Percentiles rank a stretch among this genome's conserved stretches.
These are phyloP conservation scores for Wickerhamiella cacticola DNA, from an alignment of 805 yeast species.

Conservation along the genomic window DNA sequence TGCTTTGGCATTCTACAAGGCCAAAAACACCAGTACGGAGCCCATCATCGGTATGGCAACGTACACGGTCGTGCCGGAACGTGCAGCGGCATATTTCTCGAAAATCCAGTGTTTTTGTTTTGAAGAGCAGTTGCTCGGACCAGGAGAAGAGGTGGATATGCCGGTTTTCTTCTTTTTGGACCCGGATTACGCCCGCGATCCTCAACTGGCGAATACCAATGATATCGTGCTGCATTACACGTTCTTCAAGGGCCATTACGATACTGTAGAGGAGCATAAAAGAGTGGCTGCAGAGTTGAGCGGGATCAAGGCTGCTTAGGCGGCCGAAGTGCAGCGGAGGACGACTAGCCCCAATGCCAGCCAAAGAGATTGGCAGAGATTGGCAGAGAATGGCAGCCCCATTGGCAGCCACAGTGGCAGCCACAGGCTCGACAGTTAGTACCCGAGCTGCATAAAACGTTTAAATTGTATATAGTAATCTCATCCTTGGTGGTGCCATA, in stretches of 20 bases:
- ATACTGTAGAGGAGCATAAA: slow-evolving; percentile 15
- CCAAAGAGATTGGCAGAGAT: too few relatives aligned
- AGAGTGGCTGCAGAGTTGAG: slow-evolving; percentile 16
- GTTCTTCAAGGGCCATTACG: slow-evolving; percentile 45
- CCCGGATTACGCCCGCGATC: slow-evolving; percentile 90
- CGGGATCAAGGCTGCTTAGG: slow-evolving; percentile 1
- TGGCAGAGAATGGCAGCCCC: too few relatives aligned
- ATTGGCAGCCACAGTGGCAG: too few relatives aligned
- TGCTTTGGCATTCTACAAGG: slow-evolving; percentile 89
- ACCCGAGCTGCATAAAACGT: too few relatives aligned
- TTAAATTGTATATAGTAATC: too few relatives aligned
- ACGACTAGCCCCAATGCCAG: too few relatives aligned
- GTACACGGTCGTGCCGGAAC: slow-evolving; percentile 90
- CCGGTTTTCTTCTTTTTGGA: slow-evolving; percentile 95
- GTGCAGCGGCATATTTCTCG: slow-evolving; percentile 90
- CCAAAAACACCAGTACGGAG: slow-evolving; percentile 70
- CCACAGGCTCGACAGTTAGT: too few relatives aligned
- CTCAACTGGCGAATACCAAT: slow-evolving; percentile 79
- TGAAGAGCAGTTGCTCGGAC: slow-evolving; percentile 85
- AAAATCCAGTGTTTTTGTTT: slow-evolving; percentile 97
- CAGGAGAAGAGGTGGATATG: slow-evolving; percentile 98
- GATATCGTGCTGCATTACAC: slow-evolving; percentile 88
- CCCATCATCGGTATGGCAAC: slow-evolving; percentile 99
- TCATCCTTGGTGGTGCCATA: too few relatives aligned
- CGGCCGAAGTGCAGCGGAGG: too few relatives aligned